phyloP scores from a whole-genome alignment of 345 rosid genomes.

The Punica granatum region DNA sequence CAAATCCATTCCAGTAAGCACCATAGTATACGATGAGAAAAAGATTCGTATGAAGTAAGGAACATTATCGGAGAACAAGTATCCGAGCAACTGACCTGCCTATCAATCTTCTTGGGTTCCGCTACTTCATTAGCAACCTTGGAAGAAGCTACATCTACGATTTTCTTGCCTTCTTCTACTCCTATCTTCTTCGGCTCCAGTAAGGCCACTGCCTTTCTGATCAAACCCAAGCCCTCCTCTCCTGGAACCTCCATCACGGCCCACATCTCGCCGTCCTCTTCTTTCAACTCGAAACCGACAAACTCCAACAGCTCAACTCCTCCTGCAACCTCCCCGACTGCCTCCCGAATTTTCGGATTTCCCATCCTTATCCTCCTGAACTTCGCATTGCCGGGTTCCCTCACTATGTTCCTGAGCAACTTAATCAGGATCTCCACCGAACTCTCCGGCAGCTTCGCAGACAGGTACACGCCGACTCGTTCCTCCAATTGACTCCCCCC shows the following conservation, averaged over 20 bases:
- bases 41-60: background rate
- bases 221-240: conserved; percentile 32
- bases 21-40: background rate
- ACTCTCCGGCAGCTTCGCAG: conserved; percentile 51
- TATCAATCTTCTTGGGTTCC: conserved; percentile 57
- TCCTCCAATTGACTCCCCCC: conserved; percentile 32
- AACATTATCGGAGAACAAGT: background rate
- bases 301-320: conserved; percentile 70
- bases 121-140: conserved; percentile 21
- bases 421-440: conserved; percentile 56
- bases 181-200: conserved; percentile 44
- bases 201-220: conserved; percentile 34
- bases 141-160: conserved; percentile 30
- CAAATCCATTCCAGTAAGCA: background rate
- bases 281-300: conserved; percentile 64
- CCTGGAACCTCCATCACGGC: conserved; percentile 62
- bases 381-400: conserved; percentile 74
- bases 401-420: conserved; percentile 60
- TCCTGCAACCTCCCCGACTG: conserved; percentile 63
- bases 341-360: conserved; percentile 80
- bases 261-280: conserved; percentile 74
- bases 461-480: conserved; percentile 43
- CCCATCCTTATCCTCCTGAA: conserved; percentile 79
- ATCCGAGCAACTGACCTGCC: conserved; percentile 50
- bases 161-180: conserved; percentile 14